Evolutionary conservation across 116 monocot species (phyloP).

Genomic region (Posidonia oceanica): DNA sequence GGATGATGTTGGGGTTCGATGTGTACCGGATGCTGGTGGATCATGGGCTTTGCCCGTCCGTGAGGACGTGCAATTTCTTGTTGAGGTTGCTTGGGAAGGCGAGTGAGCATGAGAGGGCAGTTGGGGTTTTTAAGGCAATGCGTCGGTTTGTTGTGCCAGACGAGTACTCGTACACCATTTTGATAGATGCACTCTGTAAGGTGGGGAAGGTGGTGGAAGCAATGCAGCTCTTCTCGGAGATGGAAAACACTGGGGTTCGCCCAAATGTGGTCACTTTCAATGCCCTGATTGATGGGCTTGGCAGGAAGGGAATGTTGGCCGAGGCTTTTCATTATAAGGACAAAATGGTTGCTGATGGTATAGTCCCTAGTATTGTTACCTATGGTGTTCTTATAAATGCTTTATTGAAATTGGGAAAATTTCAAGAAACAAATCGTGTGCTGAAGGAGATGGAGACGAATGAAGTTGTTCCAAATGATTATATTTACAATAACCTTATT

Average conservation of each 20-base stretch:
- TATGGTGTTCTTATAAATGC: constrained; percentile 62
- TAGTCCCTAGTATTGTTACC: constrained; percentile 43
- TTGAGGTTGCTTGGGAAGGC: constrained; percentile 21
- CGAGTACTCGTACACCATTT: constrained; percentile 56
- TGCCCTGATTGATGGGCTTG: constrained; percentile 59
- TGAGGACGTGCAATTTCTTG: constrained; percentile 55
- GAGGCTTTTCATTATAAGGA: constrained; percentile 51
- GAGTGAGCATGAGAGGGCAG: constrained; percentile 12
- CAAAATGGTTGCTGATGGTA: constrained; percentile 29
- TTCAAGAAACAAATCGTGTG: constrained; percentile 26
- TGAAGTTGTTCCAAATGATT: constrained; percentile 46
- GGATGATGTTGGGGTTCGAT: constrained; percentile 12
- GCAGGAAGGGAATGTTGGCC: constrained; percentile 47
- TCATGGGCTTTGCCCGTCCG: constrained; percentile 26
- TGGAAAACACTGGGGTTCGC: constrained; percentile 33
- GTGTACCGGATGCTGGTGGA: constrained; percentile 28
- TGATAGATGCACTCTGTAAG: constrained; percentile 60
- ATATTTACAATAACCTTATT: constrained; percentile 68
- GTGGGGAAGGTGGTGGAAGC: constrained; percentile 34
- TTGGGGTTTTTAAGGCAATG: constrained; percentile 54
- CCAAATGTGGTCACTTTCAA: constrained; percentile 71
- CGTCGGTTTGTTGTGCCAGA: constrained; percentile 27
- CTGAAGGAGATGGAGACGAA: constrained; percentile 57
- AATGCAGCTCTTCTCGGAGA: constrained; percentile 38
- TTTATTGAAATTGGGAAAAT: constrained; percentile 35